A percentile compares a stretch with the other conserved stretches of the same genome.
These are phyloP conservation scores for Syzygium grande DNA, from an alignment of 345 rosid species.

Conservation along the genomic window DNA sequence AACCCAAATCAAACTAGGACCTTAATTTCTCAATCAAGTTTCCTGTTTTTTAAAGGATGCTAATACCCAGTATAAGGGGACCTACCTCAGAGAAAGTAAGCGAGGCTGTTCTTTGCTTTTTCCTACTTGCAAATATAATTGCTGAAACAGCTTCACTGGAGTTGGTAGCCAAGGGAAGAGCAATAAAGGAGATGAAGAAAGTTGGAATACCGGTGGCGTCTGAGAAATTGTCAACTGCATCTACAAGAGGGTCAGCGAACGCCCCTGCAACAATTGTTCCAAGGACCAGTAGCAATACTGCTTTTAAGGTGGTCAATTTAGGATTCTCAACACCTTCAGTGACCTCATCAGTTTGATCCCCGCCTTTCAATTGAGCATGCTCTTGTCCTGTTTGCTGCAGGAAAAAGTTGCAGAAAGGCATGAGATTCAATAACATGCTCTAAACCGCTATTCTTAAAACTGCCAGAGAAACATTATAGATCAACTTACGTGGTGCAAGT, in stretches of 20 bases:
- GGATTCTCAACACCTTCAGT: slow-evolving; percentile 40
- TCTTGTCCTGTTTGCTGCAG: slow-evolving; percentile 70
- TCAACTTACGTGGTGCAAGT: slow-evolving; percentile 42
- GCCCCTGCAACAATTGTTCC: slow-evolving; percentile 84
- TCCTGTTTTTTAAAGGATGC: not conserved
- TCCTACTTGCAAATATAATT: slow-evolving; percentile 79
- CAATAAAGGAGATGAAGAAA: slow-evolving; percentile 92
- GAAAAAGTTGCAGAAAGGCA: not conserved
- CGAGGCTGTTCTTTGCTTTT: slow-evolving; percentile 70
- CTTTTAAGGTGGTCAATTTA: slow-evolving; percentile 54
- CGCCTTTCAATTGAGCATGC: slow-evolving; percentile 48
- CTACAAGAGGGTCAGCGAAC: slow-evolving; percentile 96
- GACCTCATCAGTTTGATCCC: slow-evolving; percentile 47
- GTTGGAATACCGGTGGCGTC: slow-evolving; percentile 88
- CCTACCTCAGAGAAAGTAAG: slow-evolving; percentile 88
- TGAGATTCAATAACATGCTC: not conserved
- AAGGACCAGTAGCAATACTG: slow-evolving; percentile 49
- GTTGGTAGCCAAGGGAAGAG: slow-evolving; percentile 87
- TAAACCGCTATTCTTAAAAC: not conserved
- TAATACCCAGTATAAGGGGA: not conserved
- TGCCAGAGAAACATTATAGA: not conserved
- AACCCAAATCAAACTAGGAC: not conserved
- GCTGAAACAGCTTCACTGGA: slow-evolving; percentile 95
- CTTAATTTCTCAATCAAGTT: not conserved
- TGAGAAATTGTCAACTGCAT: slow-evolving; percentile 81